These are phyloP conservation scores for Allantophomopsis cytisporea DNA, from an alignment of 2,329 filamentous ascomycete genomes.

Conservation along the genomic window DNA sequence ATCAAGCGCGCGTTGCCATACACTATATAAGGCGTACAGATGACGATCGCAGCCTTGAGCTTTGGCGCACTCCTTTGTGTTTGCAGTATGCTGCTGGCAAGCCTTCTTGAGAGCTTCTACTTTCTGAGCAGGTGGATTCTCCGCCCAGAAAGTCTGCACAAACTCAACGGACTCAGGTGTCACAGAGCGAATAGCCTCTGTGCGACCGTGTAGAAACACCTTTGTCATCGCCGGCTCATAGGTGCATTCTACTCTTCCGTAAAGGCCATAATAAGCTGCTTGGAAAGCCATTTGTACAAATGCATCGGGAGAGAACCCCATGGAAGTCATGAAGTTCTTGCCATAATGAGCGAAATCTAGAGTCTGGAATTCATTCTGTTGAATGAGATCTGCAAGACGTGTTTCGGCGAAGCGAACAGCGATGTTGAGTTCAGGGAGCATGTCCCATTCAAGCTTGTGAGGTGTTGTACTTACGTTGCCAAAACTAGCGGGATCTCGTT, in stretches of 20 bases:
- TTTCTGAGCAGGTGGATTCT: conserved; percentile 71
- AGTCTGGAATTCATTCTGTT: conserved; percentile 91
- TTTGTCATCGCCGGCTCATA: conserved; percentile 99
- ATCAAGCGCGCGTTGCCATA: conserved; percentile 85
- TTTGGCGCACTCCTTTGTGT: conserved; percentile 76
- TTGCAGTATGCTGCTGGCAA: conserved; percentile 67
- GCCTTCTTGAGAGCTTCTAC: conserved; percentile 75
- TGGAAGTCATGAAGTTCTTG: conserved; percentile 94
- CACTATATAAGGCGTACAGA: conserved; percentile 82
- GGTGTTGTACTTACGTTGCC: conserved; percentile 88
- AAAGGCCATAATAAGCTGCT: conserved; percentile 92
- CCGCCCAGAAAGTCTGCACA: conserved; percentile 87
- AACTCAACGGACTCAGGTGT: conserved; percentile 77
- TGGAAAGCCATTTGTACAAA: conserved; percentile 99
- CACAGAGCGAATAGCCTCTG: conserved; percentile 82
- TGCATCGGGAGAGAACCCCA: conserved; percentile 93
- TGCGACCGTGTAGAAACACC: conserved; percentile 80
- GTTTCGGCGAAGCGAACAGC: conserved; percentile 94
- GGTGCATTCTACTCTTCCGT: conserved; percentile 84
- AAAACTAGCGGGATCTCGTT: conserved; percentile 81
- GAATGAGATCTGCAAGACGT: conserved; percentile 81
- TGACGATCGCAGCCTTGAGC: conserved; percentile 87
- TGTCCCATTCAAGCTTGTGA: conserved; percentile 95
- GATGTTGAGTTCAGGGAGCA: conserved; percentile 81
- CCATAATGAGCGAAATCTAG: conserved; percentile 83